A percentile compares a stretch with the other conserved stretches of the same genome.
phyloP scores from a whole-genome alignment of 176 grass and related monocot genomes.

The Oryza brachyantha region DNA sequence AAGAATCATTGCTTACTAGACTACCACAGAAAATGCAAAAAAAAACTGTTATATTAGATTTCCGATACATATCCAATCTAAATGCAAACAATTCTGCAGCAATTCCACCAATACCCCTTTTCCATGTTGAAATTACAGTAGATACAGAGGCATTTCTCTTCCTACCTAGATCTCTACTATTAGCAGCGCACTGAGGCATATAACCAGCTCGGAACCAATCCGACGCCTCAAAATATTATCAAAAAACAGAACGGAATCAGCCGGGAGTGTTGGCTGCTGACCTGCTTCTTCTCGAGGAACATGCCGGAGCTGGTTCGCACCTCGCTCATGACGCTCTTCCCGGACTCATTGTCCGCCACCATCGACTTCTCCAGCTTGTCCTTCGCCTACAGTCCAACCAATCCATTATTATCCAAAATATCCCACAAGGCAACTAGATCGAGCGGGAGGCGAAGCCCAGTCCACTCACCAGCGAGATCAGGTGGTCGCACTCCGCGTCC shows the following conservation, averaged over 20 bases:
- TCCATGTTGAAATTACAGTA: not conserved
- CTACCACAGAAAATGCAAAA: not conserved
- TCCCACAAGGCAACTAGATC: conserved; percentile 8
- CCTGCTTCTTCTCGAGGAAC: conserved; percentile 84
- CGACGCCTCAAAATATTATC: not conserved
- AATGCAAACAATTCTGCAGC: not conserved
- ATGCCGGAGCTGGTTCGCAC: conserved; percentile 87
- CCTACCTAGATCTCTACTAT: not conserved
- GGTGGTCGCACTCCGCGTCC: conserved; percentile 71
- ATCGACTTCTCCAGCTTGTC: conserved; percentile 89
- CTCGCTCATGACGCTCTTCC: conserved; percentile 68
- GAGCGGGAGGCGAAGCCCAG: not conserved
- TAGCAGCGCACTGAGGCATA: not conserved
- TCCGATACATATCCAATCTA: not conserved
- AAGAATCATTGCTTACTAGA: not conserved
- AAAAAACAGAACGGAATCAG: conserved; percentile 2
- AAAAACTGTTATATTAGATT: not conserved
- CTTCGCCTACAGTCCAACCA: conserved; percentile 52
- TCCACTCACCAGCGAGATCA: conserved; percentile 62
- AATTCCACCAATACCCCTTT: conserved; percentile 4
- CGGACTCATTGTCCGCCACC: conserved; percentile 76
- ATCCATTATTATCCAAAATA: not conserved
- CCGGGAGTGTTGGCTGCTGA: conserved; percentile 1
- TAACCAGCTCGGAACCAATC: not conserved
- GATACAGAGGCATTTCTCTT: not conserved